Percentiles rank a stretch among this genome's conserved stretches.
Conservation (phyloP, 192 early-diverging fungal species). For the Lobosporangium transversale region DNA sequence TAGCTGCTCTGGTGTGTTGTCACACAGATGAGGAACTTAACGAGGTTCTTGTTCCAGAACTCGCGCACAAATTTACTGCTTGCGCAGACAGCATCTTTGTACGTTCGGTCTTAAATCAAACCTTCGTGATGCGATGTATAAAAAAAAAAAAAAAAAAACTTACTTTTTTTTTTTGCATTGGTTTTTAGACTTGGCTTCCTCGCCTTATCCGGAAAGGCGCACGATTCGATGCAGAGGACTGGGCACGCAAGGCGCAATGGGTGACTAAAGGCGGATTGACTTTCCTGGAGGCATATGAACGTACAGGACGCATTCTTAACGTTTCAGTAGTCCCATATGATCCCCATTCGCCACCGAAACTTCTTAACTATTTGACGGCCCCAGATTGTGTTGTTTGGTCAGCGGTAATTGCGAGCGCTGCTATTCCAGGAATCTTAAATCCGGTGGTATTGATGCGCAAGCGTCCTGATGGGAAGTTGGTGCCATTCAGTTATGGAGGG, state of each 20-base stretch:
- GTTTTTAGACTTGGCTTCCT: constrained; percentile 46
- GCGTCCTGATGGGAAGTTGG: constrained; percentile 66
- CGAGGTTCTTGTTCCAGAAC: constrained; percentile 64
- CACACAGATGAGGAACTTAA: constrained; percentile 73
- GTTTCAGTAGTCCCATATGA: constrained; percentile 83
- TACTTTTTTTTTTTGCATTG: not conserved
- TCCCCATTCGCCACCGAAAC: constrained; percentile 77
- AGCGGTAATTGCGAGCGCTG: constrained; percentile 87
- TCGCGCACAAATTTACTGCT: constrained; percentile 63
- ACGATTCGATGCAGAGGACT: constrained; percentile 69
- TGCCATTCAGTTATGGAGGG: constrained; percentile 80
- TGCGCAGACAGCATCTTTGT: constrained; percentile 55
- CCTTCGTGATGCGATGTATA: not conserved
- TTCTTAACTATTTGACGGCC: constrained; percentile 89
- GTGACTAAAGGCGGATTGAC: constrained; percentile 82
- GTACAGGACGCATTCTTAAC: constrained; percentile 89
- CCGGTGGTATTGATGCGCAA: constrained; percentile 88
- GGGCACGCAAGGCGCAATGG: constrained; percentile 74
- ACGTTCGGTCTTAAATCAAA: constrained; percentile 4
- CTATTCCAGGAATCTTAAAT: constrained; percentile 85
- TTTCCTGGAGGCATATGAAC: constrained; percentile 89
- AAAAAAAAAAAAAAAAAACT: too few relatives aligned
- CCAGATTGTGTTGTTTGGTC: constrained; percentile 89
- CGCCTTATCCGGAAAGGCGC: constrained; percentile 58
- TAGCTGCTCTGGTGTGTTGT: constrained; percentile 72